Conservation (phyloP, 1,139 yeast species). For the Yamadazyma taylorii region DNA sequence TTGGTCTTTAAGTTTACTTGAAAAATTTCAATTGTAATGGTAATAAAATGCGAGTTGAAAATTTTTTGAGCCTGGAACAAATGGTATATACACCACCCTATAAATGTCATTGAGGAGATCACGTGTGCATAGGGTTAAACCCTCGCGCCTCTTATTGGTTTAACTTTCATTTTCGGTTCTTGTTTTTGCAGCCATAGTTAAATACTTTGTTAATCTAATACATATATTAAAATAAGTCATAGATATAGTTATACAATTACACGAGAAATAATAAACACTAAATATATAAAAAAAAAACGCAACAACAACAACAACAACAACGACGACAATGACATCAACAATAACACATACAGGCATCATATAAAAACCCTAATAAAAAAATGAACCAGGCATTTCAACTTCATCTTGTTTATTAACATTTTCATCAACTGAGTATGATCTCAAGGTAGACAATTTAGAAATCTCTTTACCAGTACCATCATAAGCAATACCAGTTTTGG, state of each 20-base stretch:
- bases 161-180: too few species aligned
- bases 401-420: conserved; percentile 8
- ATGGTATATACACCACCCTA: conserved; percentile 4
- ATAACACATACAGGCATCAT: conserved; percentile 2
- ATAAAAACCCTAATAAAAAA: conserved; percentile 10
- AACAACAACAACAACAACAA: conserved; percentile 2
- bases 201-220: not conserved
- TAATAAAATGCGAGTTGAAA: conserved; percentile 11
- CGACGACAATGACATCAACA: too few species aligned
- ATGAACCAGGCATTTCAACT: conserved; percentile 19
- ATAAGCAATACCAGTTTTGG: conserved; percentile 26
- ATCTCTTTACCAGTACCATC: conserved; percentile 21
- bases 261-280: not conserved
- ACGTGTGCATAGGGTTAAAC: conserved; percentile 8
- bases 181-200: too few species aligned
- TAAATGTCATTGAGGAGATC: conserved; percentile 9
- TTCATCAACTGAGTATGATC: conserved; percentile 14
- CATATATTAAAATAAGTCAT: not conserved
- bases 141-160: too few species aligned
- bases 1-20: conserved; percentile 12
- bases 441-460: conserved; percentile 14
- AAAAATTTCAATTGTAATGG: conserved; percentile 8
- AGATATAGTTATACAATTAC: too few species aligned
- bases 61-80: conserved; percentile 15
- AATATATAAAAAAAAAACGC: not conserved